Evolutionary conservation across 2,329 filamentous ascomycete species (phyloP).

Genomic region (Stromatinia cepivora): DNA sequence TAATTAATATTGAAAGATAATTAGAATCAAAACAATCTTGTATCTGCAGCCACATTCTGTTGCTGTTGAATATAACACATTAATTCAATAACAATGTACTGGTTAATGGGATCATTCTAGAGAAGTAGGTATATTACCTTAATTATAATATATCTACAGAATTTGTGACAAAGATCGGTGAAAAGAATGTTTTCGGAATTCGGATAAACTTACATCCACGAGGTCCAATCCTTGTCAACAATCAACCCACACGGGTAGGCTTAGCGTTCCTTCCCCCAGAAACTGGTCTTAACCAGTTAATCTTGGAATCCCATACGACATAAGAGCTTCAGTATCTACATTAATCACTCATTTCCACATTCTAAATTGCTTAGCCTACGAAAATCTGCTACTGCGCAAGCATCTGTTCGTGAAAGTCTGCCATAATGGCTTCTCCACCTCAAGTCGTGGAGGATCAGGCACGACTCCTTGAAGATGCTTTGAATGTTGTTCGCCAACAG

Average conservation of each 20-base stretch:
- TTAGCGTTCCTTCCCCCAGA: slow-evolving; percentile 23
- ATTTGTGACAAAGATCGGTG: not conserved
- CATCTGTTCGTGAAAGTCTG: slow-evolving; percentile 27
- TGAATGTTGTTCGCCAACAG: slow-evolving; percentile 95
- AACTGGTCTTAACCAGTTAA: slow-evolving; percentile 20
- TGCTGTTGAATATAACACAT: not conserved
- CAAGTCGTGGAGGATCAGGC: slow-evolving; percentile 74
- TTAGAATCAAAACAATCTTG: not conserved
- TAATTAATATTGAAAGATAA: not conserved
- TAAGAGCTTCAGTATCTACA: slow-evolving; percentile 10
- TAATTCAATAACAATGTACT: no score
- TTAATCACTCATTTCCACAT: not conserved
- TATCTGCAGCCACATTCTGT: not conserved
- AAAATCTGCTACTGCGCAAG: slow-evolving; percentile 32
- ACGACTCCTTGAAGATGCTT: slow-evolving; percentile 93
- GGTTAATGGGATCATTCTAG: no score
- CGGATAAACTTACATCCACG: slow-evolving; percentile 8
- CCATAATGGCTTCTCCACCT: slow-evolving; percentile 55
- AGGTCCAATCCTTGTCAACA: slow-evolving; percentile 5
- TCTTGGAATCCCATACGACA: slow-evolving; percentile 7
- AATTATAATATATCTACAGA: no score
- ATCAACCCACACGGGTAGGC: slow-evolving; percentile 13
- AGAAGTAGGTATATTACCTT: no score
- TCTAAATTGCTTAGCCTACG: slow-evolving; percentile 31
- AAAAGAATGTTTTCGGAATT: not conserved